phyloP scores from a whole-genome alignment of 768 basidiomycete genomes.

The Plicaturopsis crispa region DNA sequence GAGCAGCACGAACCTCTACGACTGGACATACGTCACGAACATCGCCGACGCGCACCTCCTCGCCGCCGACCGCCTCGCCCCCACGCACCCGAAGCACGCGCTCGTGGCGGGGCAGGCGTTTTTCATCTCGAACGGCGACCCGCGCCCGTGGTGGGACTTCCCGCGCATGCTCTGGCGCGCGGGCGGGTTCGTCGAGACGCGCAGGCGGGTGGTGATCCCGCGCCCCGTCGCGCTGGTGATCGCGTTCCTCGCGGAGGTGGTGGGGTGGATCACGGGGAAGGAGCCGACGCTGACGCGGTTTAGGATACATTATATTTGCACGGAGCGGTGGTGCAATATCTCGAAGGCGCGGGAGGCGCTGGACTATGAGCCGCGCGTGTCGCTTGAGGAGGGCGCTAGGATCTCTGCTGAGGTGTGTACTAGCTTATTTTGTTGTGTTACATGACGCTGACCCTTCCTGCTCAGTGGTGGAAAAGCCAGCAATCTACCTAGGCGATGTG shows the following conservation, averaged over 20 bases:
- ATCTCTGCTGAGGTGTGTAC: too few species aligned
- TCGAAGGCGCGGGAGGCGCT: conserved; percentile 40
- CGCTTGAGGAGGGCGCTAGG: conserved; percentile 39
- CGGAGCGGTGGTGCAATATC: conserved; percentile 42
- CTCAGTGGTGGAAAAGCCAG: too few species aligned
- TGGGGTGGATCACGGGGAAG: conserved; percentile 30
- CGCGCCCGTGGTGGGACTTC: conserved; percentile 48
- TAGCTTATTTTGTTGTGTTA: too few species aligned
- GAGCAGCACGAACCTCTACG: conserved; percentile 40
- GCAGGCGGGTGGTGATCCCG: conserved; percentile 23
- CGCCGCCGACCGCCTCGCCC: conserved; percentile 36
- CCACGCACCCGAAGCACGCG: conserved; percentile 23
- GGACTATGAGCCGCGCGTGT: conserved; percentile 44
- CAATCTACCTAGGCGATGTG: too few species aligned
- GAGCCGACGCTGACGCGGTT: conserved; percentile 36
- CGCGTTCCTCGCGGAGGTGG: conserved; percentile 30
- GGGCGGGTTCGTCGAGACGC: conserved; percentile 15
- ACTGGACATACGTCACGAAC: conserved; percentile 53
- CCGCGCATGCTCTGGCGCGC: conserved; percentile 34
- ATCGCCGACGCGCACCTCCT: conserved; percentile 50
- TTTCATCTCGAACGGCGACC: conserved; percentile 54
- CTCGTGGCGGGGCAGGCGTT: conserved; percentile 46
- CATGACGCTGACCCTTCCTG: too few species aligned
- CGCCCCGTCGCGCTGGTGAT: conserved; percentile 28
- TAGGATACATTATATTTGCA: conserved; percentile 32